Base-by-base conservation (phyloP, 257 asterid species). In the Gynochthodes officinalis region DNA sequence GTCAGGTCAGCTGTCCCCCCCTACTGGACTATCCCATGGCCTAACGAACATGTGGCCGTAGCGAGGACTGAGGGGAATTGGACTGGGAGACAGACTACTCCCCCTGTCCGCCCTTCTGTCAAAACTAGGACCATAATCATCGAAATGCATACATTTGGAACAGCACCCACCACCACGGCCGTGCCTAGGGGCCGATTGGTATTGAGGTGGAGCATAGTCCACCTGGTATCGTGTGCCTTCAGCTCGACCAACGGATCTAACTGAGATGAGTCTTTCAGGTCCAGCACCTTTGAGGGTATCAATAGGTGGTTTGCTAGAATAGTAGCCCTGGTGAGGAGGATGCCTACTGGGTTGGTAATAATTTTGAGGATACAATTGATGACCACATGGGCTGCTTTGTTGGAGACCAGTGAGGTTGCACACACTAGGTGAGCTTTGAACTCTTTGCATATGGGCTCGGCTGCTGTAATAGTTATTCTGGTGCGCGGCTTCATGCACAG, bases 371-470 rank as follows among this genome's bases (percentile, higher is more conserved):
- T 67, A 72, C 40, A 61, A 54, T 10, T 75, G 87, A 30, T 75
- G 84, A 23, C 50, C 30, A 4, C 67, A 71, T 7, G 78, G 74
- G 61, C 64, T 46, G 78, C n/a, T 71, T 30, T 78, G 89, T 11
- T 80, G 88, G 46, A 62, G 81, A 37, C 73, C 67, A 54, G 60
- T 80, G 49, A 83, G 79, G 82, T 78, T 84, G 77, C 82, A 81
- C 63, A 92, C 71, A 82, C 75, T 89, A 14, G 97, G 97, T 6
- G 89, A 85, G 64, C 97, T 93, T 37, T 75, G 87, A 32, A 93
- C 92, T 78, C 73, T 88, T 27, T 85, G 97, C 84, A 90, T 79
- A 32, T 79, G 72, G 44, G 32, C 49, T 52, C 82, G 72, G 55
- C 68, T 55, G 48, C 57, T 71, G 1, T 75, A 78, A 10, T 70